Conservation (phyloP, 495 filamentous ascomycete genomes). For the Evernia prunastri region DNA sequence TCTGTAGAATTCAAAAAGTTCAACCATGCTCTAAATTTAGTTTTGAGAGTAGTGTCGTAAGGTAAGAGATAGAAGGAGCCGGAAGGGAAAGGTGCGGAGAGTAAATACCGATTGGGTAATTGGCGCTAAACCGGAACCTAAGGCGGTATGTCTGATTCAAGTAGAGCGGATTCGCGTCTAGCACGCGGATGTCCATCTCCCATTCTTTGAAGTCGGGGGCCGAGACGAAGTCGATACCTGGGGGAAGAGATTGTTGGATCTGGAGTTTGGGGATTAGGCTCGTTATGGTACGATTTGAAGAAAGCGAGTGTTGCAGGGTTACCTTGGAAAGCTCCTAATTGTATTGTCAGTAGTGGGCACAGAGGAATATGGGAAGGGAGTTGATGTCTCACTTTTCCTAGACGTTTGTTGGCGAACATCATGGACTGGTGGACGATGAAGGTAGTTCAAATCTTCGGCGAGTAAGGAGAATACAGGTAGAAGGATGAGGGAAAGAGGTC, state of each 20-base stretch:
- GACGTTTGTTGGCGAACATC: slow-evolving; percentile 44
- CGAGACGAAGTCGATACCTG: slow-evolving; percentile 72
- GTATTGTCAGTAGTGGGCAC: neutral
- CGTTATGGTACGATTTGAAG: neutral
- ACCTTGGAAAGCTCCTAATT: slow-evolving; percentile 23
- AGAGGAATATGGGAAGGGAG: neutral
- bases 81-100: slow-evolving; percentile 15
- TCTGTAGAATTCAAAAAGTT: slow-evolving; percentile 43
- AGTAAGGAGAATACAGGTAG: neutral
- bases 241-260: slow-evolving; percentile 47
- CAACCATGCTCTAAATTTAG: neutral
- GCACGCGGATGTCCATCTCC: slow-evolving; percentile 85
- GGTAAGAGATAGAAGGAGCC: neutral
- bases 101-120: slow-evolving; percentile 95
- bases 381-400: slow-evolving; percentile 39
- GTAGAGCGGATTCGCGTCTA: slow-evolving; percentile 91
- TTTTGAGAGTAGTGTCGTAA: neutral
- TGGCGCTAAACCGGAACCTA: slow-evolving; percentile 73
- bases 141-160: slow-evolving; percentile 71
- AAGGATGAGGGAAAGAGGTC: neutral
- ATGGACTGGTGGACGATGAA: slow-evolving; percentile 2
- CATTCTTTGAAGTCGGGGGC: slow-evolving; percentile 83
- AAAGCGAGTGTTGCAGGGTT: neutral
- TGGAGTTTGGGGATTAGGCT: slow-evolving; percentile 18
- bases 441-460: neutral